phyloP scores from a whole-genome alignment of 768 basidiomycete species.

The Pulveroboletus sp. region DNA sequence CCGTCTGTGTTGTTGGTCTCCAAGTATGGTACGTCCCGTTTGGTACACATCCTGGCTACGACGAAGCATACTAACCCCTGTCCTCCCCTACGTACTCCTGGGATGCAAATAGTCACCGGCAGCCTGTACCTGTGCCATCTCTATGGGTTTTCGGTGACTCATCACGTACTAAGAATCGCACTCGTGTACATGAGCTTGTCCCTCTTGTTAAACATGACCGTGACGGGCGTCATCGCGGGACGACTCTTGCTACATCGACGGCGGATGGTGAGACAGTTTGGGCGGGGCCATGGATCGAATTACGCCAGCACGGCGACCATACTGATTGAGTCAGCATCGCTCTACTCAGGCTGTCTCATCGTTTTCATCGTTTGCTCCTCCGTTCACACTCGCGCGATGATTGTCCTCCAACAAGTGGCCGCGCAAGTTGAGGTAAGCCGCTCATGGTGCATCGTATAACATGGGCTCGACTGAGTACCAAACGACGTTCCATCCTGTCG shows the following conservation, averaged over 20 bases:
- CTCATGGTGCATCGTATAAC: background rate
- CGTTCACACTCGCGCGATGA: background rate
- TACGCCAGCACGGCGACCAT: slow-evolving; percentile 10
- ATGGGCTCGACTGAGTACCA: background rate
- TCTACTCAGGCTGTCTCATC: slow-evolving; percentile 13
- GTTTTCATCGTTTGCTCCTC: slow-evolving; percentile 11
- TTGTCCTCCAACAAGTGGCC: slow-evolving; percentile 12
- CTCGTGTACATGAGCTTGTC: slow-evolving; percentile 11
- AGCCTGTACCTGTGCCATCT: slow-evolving; percentile 3
- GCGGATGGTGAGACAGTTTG: slow-evolving; percentile 9
- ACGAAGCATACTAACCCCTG: background rate
- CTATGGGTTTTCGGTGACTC: background rate
- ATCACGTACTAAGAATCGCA: background rate
- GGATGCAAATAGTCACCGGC: slow-evolving; percentile 3
- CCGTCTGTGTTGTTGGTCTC: slow-evolving; percentile 3
- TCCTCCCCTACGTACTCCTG: background rate
- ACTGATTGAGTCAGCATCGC: slow-evolving; percentile 18
- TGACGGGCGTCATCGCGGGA: slow-evolving; percentile 15
- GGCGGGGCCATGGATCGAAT: slow-evolving; percentile 9
- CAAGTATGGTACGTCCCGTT: slow-evolving; percentile 10
- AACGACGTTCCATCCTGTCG: background rate
- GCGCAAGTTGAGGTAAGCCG: slow-evolving; percentile 18
- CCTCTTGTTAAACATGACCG: slow-evolving; percentile 11
- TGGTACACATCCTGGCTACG: background rate
- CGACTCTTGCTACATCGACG: slow-evolving; percentile 14